phyloP scores from a whole-genome alignment of 495 filamentous ascomycete genomes.

The Melanomma pulvis-pyrius region DNA sequence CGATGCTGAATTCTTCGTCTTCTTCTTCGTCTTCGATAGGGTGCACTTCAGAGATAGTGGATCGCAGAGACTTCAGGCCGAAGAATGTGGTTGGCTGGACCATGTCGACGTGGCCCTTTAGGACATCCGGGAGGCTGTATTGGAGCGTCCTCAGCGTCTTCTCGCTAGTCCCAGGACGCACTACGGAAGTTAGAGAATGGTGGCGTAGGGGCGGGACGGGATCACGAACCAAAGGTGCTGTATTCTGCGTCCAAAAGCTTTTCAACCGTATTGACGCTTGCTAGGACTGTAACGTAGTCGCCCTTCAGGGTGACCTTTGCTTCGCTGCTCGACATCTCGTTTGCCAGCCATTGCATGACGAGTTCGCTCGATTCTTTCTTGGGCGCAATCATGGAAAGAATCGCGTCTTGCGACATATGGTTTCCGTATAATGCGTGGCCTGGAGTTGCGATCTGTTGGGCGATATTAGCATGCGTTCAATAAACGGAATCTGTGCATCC shows the following conservation, averaged over 20 bases:
- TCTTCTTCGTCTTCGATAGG: background rate
- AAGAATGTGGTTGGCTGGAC: constrained; percentile 19
- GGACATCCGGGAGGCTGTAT: constrained; percentile 10
- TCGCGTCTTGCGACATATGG: background rate
- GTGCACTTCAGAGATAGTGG: constrained; percentile 14
- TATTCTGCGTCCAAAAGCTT: constrained; percentile 15
- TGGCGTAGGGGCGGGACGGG: background rate
- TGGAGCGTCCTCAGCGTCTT: constrained; percentile 8
- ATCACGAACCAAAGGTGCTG: background rate
- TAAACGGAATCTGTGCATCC: background rate
- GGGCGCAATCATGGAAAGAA: constrained; percentile 15
- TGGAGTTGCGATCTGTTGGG: constrained; percentile 8
- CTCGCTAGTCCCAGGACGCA: constrained; percentile 2
- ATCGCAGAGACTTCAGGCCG: constrained; percentile 6
- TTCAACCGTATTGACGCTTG: constrained; percentile 12
- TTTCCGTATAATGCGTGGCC: constrained; percentile 11
- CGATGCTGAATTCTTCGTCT: background rate
- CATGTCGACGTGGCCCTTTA: constrained; percentile 16
- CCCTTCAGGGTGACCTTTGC: constrained; percentile 2
- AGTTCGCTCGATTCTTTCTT: constrained; percentile 10
- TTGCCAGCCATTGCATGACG: constrained; percentile 6
- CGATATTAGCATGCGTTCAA: background rate
- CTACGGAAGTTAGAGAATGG: background rate
- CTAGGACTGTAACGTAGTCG: constrained; percentile 10
- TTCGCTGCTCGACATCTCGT: background rate